Percentiles rank a stretch among this genome's conserved stretches.
phyloP scores from a whole-genome alignment of 371 early-diverging fungal species.

The Cokeromyces recurvatus region DNA sequence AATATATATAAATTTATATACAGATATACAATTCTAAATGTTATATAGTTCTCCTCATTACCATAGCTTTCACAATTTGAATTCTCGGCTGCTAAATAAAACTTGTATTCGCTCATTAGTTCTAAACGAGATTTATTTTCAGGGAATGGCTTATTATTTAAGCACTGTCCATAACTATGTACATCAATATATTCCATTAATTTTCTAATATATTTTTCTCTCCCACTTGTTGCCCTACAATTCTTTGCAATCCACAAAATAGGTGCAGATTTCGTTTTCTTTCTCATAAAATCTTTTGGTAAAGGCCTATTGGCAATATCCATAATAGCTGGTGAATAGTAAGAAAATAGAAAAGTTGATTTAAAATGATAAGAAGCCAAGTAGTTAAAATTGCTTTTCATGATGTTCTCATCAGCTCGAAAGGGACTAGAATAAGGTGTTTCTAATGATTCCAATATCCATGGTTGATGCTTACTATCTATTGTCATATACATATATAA shows the following conservation, averaged over 20 bases:
- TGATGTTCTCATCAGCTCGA: constrained; percentile 12
- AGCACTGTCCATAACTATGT: constrained; percentile 31
- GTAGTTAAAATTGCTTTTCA: constrained; percentile 31
- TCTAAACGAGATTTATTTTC: constrained; percentile 20
- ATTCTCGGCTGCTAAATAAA: constrained; percentile 38
- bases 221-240: constrained; percentile 30
- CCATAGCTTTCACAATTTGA: constrained; percentile 43
- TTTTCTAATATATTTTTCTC: constrained; percentile 32
- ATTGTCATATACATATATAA: not conserved
- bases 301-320: constrained; percentile 33
- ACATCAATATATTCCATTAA: constrained; percentile 33
- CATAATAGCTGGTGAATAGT: constrained; percentile 26
- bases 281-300: constrained; percentile 28
- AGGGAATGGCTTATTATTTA: constrained; percentile 33
- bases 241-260: constrained; percentile 39
- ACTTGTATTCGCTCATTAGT: constrained; percentile 32
- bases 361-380: constrained; percentile 35
- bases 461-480: constrained; percentile 27
- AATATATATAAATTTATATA: no score
- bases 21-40: not conserved
- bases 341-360: constrained; percentile 29
- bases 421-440: constrained; percentile 29
- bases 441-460: constrained; percentile 36
- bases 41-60: not conserved
- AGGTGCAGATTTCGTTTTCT: constrained; percentile 24